These are phyloP conservation scores for Stagonosporopsis rhizophila DNA, from an alignment of 2,329 filamentous ascomycete genomes.

Conservation along the genomic window DNA sequence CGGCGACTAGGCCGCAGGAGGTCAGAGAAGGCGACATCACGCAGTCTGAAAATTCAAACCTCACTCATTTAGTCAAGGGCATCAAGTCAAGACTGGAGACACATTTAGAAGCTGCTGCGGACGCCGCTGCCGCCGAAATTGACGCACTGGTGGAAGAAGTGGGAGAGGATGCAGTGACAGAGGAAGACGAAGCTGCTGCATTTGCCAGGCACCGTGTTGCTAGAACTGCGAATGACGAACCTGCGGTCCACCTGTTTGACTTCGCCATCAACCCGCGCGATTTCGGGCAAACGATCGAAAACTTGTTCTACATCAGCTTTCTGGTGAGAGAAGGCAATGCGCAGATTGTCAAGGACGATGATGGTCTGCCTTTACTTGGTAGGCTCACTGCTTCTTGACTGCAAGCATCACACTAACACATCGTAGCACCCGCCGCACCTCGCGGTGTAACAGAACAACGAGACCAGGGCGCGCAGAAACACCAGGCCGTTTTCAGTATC, in stretches of 20 bases:
- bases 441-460: conserved; percentile 62
- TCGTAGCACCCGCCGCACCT: conserved; percentile 53
- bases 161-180: conserved; percentile 23
- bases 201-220: conserved; percentile 72
- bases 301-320: conserved; percentile 96
- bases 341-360: conserved; percentile 74
- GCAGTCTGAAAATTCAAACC: conserved; percentile 76
- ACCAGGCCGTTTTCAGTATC: conserved; percentile 88
- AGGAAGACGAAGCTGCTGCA: conserved; percentile 55
- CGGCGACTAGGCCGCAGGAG: conserved; percentile 77
- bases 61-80: conserved; percentile 78
- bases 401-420: conserved; percentile 1
- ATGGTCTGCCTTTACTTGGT: conserved; percentile 82
- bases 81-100: conserved; percentile 69
- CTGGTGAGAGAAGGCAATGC: conserved; percentile 85
- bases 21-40: conserved; percentile 76
- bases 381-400: conserved; percentile 50
- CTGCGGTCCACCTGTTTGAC: conserved; percentile 73
- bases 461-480: conserved; percentile 60
- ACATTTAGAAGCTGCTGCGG: conserved; percentile 46
- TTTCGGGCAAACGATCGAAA: conserved; percentile 95
- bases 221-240: conserved; percentile 63
- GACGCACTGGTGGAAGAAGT: conserved; percentile 25
- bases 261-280: conserved; percentile 90
- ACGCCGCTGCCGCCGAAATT: conserved; percentile 54